Conservation (phyloP, 495 filamentous ascomycete species). For the Penicillium manginii region DNA sequence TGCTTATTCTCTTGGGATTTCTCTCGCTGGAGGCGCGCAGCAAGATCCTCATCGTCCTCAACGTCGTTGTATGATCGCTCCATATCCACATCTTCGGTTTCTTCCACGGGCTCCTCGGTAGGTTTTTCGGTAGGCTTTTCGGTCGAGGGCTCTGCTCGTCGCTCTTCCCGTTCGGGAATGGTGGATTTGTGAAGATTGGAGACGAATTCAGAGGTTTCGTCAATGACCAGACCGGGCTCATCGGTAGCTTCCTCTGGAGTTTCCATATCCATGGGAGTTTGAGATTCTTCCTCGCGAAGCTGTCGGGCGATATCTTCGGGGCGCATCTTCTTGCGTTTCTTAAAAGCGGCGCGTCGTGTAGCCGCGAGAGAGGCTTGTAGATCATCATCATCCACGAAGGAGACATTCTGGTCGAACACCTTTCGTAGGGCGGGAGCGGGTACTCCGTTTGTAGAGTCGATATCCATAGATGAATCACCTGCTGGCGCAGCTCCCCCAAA, state of each 20-base stretch:
- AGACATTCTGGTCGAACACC: constrained; percentile 62
- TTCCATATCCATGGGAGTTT: constrained; percentile 56
- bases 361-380: constrained; percentile 81
- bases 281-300: constrained; percentile 72
- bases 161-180: constrained; percentile 63
- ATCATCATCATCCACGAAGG: constrained; percentile 90
- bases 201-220: constrained; percentile 95
- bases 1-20: constrained; percentile 28
- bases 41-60: constrained; percentile 56
- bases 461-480: constrained; percentile 68
- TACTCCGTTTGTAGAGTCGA: constrained; percentile 60
- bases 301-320: constrained; percentile 87
- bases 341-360: constrained; percentile 79
- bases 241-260: constrained; percentile 52
- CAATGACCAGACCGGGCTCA: constrained; percentile 80
- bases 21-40: constrained; percentile 56
- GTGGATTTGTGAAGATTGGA: constrained; percentile 73
- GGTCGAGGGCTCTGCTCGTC: constrained; percentile 43
- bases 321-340: constrained; percentile 82
- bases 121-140: constrained; percentile 55
- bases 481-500: constrained; percentile 53
- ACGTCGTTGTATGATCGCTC: constrained; percentile 60
- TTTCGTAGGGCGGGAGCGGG: constrained; percentile 56
- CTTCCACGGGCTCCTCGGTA: constrained; percentile 52
- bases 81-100: constrained; percentile 65